Evolutionary conservation across 2,329 filamentous ascomycete genomes (phyloP).

Genomic region (Cephalotrichum gorgonifer): DNA sequence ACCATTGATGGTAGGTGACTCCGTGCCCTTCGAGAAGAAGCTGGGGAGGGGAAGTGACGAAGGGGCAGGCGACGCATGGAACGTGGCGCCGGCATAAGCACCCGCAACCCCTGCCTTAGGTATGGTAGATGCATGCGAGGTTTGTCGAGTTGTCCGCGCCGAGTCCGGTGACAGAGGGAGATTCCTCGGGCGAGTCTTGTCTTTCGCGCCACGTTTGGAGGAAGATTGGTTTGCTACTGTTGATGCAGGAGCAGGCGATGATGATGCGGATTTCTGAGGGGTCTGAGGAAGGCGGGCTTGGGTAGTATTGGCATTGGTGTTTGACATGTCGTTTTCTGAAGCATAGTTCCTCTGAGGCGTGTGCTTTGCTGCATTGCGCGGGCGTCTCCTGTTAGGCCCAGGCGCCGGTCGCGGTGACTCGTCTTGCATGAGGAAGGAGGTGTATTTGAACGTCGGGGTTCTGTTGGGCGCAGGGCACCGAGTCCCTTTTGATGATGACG

Average conservation of each 20-base stretch:
- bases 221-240: slow-evolving; percentile 14
- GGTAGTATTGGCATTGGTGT: no score
- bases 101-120: slow-evolving; percentile 36
- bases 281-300: slow-evolving; percentile 26
- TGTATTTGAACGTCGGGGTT: not conserved
- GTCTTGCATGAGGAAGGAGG: not conserved
- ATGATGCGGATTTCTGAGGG: slow-evolving; percentile 31
- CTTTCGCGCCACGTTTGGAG: slow-evolving; percentile 14
- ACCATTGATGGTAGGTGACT: not conserved
- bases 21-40: slow-evolving; percentile 54
- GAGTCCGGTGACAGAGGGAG: slow-evolving; percentile 28
- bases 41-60: slow-evolving; percentile 84
- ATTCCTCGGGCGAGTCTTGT: slow-evolving; percentile 12
- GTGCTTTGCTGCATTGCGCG: slow-evolving; percentile 11
- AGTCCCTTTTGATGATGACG: no score
- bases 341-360: slow-evolving; percentile 44
- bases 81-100: slow-evolving; percentile 85
- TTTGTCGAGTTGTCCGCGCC: slow-evolving; percentile 25
- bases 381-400: not conserved
- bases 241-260: slow-evolving; percentile 21
- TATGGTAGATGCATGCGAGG: slow-evolving; percentile 25
- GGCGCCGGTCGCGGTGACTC: not conserved
- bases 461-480: no score
- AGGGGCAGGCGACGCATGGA: slow-evolving; percentile 87
- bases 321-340: slow-evolving; percentile 40